Evolutionary conservation across 192 early-diverging fungal species (phyloP), one percentile per base, ranked within the genome.

Genomic region (Podila horticola): DNA sequence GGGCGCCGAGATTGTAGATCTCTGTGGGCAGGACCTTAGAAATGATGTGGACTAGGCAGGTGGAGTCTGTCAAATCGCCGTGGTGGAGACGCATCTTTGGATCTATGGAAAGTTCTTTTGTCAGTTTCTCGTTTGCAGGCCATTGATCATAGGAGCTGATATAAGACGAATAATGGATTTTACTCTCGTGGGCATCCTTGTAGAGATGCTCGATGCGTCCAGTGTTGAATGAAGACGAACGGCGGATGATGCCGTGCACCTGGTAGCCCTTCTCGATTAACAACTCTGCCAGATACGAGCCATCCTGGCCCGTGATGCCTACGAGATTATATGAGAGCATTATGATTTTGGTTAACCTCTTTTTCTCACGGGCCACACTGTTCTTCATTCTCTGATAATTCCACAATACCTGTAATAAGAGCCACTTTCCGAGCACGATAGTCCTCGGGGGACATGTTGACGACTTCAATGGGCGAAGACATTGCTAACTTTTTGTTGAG

Each of bases 171-270:
- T 17, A 0, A 0, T 11, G 34, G 26, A 29, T 29, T 24, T 85
- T 88, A 89, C 89, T 82, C 69, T 86, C 86, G 64, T 94, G 93
- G 66, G 82, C 84, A 83, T 94, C 93, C 69, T 88, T 88, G 76
- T 94, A 94, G 61, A 94, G 86, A 82, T 93, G 92, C 61, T 91
- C 90, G 73, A 94, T 93, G 76, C 93, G 85, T 29, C 92, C 92
- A 45, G 93, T 94, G 79, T 94, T 94, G 87, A 94, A 94, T n/a
- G 93, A 94, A 26, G 93, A 94, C 8, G 93, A 94, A 52, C 93
- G 88, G 64, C 93, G 90, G 59, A 94, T 93, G 74, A 94, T 92
- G 57, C 93, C 93, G 65, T 94, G 93, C 50, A 94, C 93, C 62
- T 85, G 88, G 75, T 94, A 94, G 76, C 91, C 92, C 86, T 93